phyloP scores from a whole-genome alignment of 805 yeast genomes.

The Metschnikowia borealis region DNA sequence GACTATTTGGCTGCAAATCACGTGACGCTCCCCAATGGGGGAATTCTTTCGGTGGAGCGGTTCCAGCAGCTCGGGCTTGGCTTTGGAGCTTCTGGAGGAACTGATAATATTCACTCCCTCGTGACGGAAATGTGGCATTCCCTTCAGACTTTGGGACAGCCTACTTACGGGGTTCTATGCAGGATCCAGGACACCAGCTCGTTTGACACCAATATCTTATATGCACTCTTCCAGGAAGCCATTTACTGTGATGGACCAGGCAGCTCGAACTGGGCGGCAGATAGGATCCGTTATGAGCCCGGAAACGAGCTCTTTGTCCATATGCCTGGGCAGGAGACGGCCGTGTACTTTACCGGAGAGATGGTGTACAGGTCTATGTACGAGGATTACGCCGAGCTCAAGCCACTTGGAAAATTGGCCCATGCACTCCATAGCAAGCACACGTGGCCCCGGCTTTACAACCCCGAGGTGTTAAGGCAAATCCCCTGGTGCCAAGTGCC shows the following conservation, averaged over 20 bases:
- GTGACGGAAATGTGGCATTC: conserved; percentile 41
- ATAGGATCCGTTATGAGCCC: conserved; percentile 28
- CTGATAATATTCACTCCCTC: conserved; percentile 44
- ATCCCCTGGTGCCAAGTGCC: conserved; percentile 37
- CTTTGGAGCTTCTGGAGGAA: conserved; percentile 51
- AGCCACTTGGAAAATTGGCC: conserved; percentile 39
- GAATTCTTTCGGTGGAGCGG: conserved; percentile 44
- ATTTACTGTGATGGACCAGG: conserved; percentile 46
- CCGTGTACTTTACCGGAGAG: conserved; percentile 50
- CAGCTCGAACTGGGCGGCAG: conserved; percentile 48
- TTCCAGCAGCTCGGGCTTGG: conserved; percentile 50
- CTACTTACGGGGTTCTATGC: conserved; percentile 36
- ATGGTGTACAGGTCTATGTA: conserved; percentile 52
- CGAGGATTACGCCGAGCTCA: conserved; percentile 45
- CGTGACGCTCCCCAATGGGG: conserved; percentile 48
- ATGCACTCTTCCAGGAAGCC: conserved; percentile 56
- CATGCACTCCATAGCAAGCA: conserved; percentile 28
- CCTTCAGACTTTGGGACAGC: conserved; percentile 28
- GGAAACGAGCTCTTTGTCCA: conserved; percentile 27
- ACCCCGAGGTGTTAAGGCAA: conserved; percentile 23
- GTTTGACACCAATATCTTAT: conserved; percentile 53
- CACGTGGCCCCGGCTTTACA: conserved; percentile 38
- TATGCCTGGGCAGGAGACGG: conserved; percentile 4
- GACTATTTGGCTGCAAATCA: conserved; percentile 26
- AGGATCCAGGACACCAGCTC: conserved; percentile 30